Evolutionary conservation across 306 rosid genomes (phyloP).

Genomic region (Medicago truncatula): MtrunA17r5.0-ANR NC_053048.1:42935501-42936000

Average conservation of each 20-base stretch:
- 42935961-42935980: too few species aligned
- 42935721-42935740: conserved; percentile 67
- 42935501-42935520: conserved; percentile 74
- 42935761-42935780: conserved; percentile 75
- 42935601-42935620: conserved; percentile 75
- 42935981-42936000: too few species aligned
- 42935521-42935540: conserved; percentile 70
- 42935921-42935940: too few species aligned
- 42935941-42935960: too few species aligned
- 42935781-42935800: conserved; percentile 68
- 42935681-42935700: conserved; percentile 71
- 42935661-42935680: conserved; percentile 85
- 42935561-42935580: conserved; percentile 79
- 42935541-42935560: conserved; percentile 76
- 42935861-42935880: too few species aligned
- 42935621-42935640: conserved; percentile 64
- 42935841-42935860: too few species aligned
- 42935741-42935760: conserved; percentile 77
- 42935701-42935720: conserved; percentile 59
- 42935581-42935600: conserved; percentile 82
- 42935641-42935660: conserved; percentile 87
- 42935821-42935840: too few species aligned
- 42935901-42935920: too few species aligned
- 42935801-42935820: conserved; percentile 71
- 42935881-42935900: too few species aligned